Evolutionary conservation across 768 basidiomycete species (phyloP), one percentile per base, ranked within the genome.

Genomic region (Boletus fagicola): DNA sequence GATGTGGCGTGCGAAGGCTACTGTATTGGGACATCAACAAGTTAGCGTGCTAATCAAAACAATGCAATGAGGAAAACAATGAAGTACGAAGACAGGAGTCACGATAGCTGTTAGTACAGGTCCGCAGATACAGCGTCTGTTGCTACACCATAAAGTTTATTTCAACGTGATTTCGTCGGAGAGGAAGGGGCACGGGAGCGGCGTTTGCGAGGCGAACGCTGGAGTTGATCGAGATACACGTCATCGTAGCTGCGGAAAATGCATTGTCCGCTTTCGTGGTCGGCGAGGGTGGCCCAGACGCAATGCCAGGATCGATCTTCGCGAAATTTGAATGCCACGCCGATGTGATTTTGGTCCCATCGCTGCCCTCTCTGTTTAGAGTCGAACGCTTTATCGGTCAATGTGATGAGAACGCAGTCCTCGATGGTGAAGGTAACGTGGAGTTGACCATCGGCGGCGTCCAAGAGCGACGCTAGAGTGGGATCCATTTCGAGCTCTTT

Each of bases 251-350:
- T 85, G 60, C 82, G 77, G 65, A 84, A 85, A 31, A 78, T 64
- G 62, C 80, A 83, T 33, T 56, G 68, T 33, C 76, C 77, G 31
- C 72, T 66, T 64, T 83, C 78, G 57, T 78, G 74, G 59, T 86
- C 84, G 24, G 77, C 74, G 57, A 85, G 75, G 28, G 76, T 78
- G n/a, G 83, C 84, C 83, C 82, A 87, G 36, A 87, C 77, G 68
- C 83, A 85, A 56, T 84, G 82, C 85, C 85, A 87, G n/a, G 66
- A 66, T 40, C 42, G 60, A 38, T 76, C 71, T 68, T 76, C 78
- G 42, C 73, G 67, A 57, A 84, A 84, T 60, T 83, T 84, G 71
- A 86, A 72, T 22, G 81, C 84, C 22, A 86, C 71, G 10, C 67
- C 74, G 18, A 62, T 67, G 54, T 75, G 73, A 56, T 72, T 70